Evolutionary conservation across 352 stramenopile genomes (phyloP).

Genomic region (Globisporangium solare): DNA sequence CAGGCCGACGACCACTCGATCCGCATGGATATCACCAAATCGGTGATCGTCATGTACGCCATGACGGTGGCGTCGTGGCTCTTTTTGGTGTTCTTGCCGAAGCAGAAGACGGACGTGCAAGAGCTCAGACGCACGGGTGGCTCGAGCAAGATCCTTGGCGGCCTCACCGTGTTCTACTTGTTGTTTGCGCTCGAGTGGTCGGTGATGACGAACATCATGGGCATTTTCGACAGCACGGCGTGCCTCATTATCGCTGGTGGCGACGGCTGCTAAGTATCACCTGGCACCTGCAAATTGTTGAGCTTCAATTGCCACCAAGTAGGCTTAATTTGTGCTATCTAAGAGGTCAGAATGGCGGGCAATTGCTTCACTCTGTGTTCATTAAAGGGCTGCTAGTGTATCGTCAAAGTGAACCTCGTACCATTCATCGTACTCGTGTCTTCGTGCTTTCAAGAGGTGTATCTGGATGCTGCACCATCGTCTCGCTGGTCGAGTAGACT

Average conservation of each 20-base stretch:
- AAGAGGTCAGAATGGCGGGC: too few species aligned
- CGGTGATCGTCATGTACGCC: conserved; percentile 33
- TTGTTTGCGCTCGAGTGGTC: conserved; percentile 17
- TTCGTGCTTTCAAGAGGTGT: too few species aligned
- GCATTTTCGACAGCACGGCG: conserved; percentile 19
- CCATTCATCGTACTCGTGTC: too few species aligned
- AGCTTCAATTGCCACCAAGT: too few species aligned
- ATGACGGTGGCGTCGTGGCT: conserved; percentile 20
- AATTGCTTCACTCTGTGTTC: too few species aligned
- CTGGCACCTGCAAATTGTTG: too few species aligned
- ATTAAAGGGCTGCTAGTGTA: too few species aligned
- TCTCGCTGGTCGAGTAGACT: too few species aligned
- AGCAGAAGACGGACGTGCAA: conserved; percentile 41
- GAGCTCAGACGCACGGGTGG: conserved; percentile 34
- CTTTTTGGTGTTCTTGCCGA: conserved; percentile 39
- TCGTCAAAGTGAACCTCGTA: too few species aligned
- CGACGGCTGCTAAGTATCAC: conserved; percentile 7
- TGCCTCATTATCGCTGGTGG: conserved; percentile 27
- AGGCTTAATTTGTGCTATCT: too few species aligned
- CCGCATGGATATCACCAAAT: conserved; percentile 33
- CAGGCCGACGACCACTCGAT: conserved; percentile 27
- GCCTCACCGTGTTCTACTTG: conserved; percentile 31
- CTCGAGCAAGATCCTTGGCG: conserved; percentile 28
- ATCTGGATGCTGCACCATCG: too few species aligned
- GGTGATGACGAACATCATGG: conserved; percentile 21